phyloP scores from a whole-genome alignment of 2,329 filamentous ascomycete species.

The Phoma sp. region DNA sequence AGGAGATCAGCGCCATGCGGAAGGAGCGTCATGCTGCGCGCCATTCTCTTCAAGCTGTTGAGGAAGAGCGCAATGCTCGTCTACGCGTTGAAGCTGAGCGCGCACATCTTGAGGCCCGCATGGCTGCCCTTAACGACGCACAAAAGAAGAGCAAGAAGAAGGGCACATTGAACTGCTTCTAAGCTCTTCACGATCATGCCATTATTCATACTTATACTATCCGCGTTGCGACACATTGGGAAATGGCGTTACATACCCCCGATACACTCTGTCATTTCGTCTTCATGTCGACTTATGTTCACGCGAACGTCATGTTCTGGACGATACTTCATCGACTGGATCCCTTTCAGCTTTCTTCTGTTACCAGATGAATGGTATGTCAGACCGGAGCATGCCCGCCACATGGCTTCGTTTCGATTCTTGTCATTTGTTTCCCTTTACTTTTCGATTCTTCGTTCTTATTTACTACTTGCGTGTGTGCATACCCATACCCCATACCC shows the following conservation, averaged over 20 bases:
- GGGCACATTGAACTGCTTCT: conserved; percentile 96
- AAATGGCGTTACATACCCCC: conserved; percentile 36
- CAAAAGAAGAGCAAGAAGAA: conserved; percentile 95
- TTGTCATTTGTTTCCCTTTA: not conserved
- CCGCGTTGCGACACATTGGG: conserved; percentile 31
- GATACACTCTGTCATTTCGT: conserved; percentile 9
- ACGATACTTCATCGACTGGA: conserved; percentile 1
- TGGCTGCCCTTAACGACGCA: conserved; percentile 74
- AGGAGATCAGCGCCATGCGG: conserved; percentile 68
- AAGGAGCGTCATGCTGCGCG: conserved; percentile 66
- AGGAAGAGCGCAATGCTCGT: conserved; percentile 94
- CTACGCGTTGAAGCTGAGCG: conserved; percentile 87
- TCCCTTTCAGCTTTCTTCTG: not conserved
- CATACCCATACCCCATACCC: conserved; percentile 11
- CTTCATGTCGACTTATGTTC: conserved; percentile 6
- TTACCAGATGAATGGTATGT: conserved; percentile 2
- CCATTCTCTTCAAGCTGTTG: conserved; percentile 82
- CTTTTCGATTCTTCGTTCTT: not conserved
- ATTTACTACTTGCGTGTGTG: not conserved
- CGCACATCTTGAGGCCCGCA: conserved; percentile 89
- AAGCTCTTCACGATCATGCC: conserved; percentile 41
- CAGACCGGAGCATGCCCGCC: not conserved
- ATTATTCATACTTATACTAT: conserved; percentile 23
- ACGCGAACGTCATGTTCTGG: conserved; percentile 2
- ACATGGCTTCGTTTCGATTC: not conserved